Percentiles rank a stretch among this genome's conserved stretches.
Conservation (phyloP, 257 asterid genomes). For the Solanum stenotomum region DNA sequence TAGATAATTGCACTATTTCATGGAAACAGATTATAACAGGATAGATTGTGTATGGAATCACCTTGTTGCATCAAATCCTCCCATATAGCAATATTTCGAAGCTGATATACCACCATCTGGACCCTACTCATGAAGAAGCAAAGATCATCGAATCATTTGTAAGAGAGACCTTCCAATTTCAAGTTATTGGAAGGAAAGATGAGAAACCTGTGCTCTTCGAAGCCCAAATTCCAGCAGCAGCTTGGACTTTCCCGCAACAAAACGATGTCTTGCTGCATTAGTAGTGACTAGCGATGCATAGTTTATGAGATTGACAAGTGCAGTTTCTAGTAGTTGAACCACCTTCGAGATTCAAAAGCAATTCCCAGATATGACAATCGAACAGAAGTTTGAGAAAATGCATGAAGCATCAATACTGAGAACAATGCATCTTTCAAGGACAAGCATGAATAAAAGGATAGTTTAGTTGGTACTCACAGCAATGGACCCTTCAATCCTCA, state of each 20-base stretch:
- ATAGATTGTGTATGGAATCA: constrained; percentile 10
- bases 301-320: constrained; percentile 79
- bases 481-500: constrained; percentile 95
- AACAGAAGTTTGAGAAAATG: not conserved
- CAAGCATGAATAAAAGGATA: not conserved
- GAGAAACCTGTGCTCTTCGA: constrained; percentile 82
- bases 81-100: constrained; percentile 91
- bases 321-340: constrained; percentile 96
- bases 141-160: not conserved
- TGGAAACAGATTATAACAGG: not conserved
- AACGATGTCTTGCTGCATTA: constrained; percentile 97
- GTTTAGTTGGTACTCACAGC: constrained; percentile 54
- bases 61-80: constrained; percentile 99
- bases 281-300: constrained; percentile 95
- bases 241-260: constrained; percentile 95
- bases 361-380: not conserved
- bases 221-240: constrained; percentile 92
- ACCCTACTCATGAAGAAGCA: constrained; percentile 41
- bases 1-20: not conserved
- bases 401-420: not conserved
- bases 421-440: not conserved
- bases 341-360: constrained; percentile 32
- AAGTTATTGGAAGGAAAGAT: not conserved
- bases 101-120: constrained; percentile 99
- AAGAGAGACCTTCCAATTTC: not conserved